Conservation (phyloP, 768 basidiomycete species). For the Boletus rubroflammeus region DNA sequence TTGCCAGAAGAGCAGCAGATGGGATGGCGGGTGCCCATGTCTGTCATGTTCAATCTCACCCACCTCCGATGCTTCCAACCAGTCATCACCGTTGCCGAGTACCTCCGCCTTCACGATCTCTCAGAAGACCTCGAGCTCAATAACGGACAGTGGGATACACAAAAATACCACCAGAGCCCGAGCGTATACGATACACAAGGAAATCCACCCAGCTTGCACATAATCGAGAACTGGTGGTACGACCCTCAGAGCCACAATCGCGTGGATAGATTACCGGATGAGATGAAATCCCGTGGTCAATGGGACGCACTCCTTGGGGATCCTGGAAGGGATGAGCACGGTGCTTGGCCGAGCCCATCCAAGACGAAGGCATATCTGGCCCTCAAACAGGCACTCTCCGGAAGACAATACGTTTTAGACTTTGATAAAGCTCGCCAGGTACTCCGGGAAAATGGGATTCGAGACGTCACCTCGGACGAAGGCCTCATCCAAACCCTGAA, state of each 20-base stretch:
- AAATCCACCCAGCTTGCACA: constrained; percentile 26
- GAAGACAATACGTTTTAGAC: constrained; percentile 17
- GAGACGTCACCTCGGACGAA: constrained; percentile 24
- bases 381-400: constrained; percentile 18
- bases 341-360: constrained; percentile 23
- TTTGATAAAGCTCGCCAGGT: constrained; percentile 23
- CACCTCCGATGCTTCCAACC: constrained; percentile 36
- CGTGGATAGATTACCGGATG: constrained; percentile 35
- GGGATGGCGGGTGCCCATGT: constrained; percentile 36
- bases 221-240: constrained; percentile 40
- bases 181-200: constrained; percentile 24
- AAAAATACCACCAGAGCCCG: constrained; percentile 32
- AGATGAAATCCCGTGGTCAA: constrained; percentile 31
- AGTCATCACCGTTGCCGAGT: constrained; percentile 43
- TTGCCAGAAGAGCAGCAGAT: constrained; percentile 36
- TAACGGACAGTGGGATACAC: constrained; percentile 38
- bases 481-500: constrained; percentile 28
- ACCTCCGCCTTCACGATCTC: constrained; percentile 39
- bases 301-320: constrained; percentile 22
- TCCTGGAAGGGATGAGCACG: constrained; percentile 10
- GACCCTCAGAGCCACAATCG: constrained; percentile 36
- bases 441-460: constrained; percentile 14
- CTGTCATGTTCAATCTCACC: constrained; percentile 41
- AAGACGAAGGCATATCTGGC: constrained; percentile 19
- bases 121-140: constrained; percentile 33